These are phyloP conservation scores for Tolypocladium inflatum DNA, from an alignment of 2,329 filamentous ascomycete genomes.

Conservation along the genomic window DNA sequence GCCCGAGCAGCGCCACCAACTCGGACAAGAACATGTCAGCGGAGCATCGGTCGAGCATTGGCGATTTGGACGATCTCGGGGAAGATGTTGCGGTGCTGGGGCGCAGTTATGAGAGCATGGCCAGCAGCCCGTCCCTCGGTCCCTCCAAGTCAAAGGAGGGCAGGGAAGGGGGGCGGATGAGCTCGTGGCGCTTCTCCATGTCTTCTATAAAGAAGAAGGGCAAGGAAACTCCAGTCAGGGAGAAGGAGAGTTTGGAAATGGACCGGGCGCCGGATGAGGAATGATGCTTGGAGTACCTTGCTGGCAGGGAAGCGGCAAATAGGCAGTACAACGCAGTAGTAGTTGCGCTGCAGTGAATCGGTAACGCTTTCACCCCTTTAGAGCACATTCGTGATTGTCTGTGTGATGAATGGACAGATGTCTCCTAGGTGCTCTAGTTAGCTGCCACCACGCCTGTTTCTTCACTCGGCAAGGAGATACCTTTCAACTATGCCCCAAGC, in stretches of 20 bases:
- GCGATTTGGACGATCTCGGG: constrained; percentile 42
- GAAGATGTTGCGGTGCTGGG: constrained; percentile 35
- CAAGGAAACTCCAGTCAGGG: constrained; percentile 31
- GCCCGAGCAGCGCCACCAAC: constrained; percentile 44
- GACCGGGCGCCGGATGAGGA: constrained; percentile 28
- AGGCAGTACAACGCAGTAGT: neutral
- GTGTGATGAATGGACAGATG: neutral
- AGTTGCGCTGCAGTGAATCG: neutral
- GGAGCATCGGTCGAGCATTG: constrained; percentile 47
- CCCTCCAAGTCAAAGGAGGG: constrained; percentile 35
- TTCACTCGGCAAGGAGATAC: too few species aligned
- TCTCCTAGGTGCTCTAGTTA: too few species aligned
- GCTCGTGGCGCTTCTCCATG: constrained; percentile 46
- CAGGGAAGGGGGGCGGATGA: constrained; percentile 37
- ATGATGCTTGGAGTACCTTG: constrained; percentile 1
- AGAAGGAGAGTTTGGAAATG: constrained; percentile 45
- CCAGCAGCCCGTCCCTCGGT: constrained; percentile 47
- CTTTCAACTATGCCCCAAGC: neutral
- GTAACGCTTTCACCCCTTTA: neutral
- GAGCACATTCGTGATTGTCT: neutral
- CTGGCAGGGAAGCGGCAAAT: neutral
- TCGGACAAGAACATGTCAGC: constrained; percentile 47
- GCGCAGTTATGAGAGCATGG: constrained; percentile 45
- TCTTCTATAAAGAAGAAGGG: constrained; percentile 53
- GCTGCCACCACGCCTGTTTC: neutral